Conservation (phyloP, 192 early-diverging fungal genomes). For the Rhizophagus sp. region DNA sequence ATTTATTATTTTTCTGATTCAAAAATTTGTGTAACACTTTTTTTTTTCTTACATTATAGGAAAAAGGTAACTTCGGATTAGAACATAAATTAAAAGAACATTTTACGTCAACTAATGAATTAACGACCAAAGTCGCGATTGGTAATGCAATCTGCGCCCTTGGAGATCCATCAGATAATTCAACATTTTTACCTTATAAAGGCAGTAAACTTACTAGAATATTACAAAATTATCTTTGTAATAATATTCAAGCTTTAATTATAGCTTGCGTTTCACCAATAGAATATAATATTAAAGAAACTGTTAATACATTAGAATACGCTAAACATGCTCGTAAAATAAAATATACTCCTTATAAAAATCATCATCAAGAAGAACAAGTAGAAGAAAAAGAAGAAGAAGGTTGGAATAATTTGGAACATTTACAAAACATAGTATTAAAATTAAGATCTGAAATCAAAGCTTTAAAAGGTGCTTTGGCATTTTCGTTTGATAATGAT, state of each 20-base stretch:
- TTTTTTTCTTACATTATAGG: constrained; percentile 13
- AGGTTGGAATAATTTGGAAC: constrained; percentile 62
- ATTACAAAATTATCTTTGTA: constrained; percentile 94
- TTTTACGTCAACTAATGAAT: constrained; percentile 71
- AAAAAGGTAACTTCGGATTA: constrained; percentile 89
- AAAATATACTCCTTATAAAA: constrained; percentile 74
- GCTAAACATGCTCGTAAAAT: constrained; percentile 96
- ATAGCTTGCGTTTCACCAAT: constrained; percentile 92
- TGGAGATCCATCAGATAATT: constrained; percentile 64
- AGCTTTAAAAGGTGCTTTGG: constrained; percentile 32
- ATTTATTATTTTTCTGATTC: background rate
- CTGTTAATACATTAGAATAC: constrained; percentile 93
- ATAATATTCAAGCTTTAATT: constrained; percentile 90
- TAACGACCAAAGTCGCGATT: constrained; percentile 71
- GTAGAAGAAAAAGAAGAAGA: constrained; percentile 69
- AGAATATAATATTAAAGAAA: constrained; percentile 83
- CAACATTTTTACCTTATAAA: constrained; percentile 87
- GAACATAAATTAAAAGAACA: constrained; percentile 93
- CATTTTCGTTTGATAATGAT: no score
- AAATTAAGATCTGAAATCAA: constrained; percentile 63
- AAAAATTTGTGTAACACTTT: background rate
- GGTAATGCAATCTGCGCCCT: constrained; percentile 97
- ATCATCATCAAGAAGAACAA: constrained; percentile 62
- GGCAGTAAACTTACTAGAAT: constrained; percentile 87
- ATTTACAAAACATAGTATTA: constrained; percentile 62